These are phyloP conservation scores for Trichomonas tenax DNA, from an alignment of 208 protist species.

Conservation along the genomic window DNA sequence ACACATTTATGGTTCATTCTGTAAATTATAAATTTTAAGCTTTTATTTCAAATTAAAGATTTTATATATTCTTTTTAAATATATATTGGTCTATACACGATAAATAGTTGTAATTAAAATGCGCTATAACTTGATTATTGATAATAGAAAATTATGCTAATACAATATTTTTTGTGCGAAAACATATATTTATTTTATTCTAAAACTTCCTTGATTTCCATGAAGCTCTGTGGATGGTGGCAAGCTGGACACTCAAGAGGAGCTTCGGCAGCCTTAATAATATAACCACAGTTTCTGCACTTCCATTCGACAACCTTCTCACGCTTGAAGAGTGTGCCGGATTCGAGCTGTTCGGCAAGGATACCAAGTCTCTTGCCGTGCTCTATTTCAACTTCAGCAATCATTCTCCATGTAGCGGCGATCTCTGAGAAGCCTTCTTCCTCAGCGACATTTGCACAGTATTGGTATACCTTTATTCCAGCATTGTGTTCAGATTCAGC, in stretches of 20 bases:
- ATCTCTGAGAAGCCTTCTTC: background rate
- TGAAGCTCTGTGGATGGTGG: background rate
- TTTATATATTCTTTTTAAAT: no score
- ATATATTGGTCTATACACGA: no score
- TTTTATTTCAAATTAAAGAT: no score
- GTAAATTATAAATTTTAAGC: no score
- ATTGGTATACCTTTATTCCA: background rate
- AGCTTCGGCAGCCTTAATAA: background rate
- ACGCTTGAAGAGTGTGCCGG: background rate
- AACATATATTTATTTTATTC: no score
- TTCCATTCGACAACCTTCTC: background rate
- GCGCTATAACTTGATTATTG: no score
- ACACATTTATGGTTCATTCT: no score
- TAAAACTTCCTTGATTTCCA: background rate
- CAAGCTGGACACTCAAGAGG: background rate
- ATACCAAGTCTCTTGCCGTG: background rate
- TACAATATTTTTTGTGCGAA: no score
- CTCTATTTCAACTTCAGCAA: background rate
- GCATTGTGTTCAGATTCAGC: background rate
- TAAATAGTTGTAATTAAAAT: no score
- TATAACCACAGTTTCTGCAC: conserved; percentile 8
- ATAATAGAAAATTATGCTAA: no score
- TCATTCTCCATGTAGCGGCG: background rate
- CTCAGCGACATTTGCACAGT: background rate
- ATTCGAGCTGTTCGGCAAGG: background rate